Evolutionary conservation across 1,139 yeast species (phyloP).

Genomic region (Yamadazyma kanchanaburiensis): DNA sequence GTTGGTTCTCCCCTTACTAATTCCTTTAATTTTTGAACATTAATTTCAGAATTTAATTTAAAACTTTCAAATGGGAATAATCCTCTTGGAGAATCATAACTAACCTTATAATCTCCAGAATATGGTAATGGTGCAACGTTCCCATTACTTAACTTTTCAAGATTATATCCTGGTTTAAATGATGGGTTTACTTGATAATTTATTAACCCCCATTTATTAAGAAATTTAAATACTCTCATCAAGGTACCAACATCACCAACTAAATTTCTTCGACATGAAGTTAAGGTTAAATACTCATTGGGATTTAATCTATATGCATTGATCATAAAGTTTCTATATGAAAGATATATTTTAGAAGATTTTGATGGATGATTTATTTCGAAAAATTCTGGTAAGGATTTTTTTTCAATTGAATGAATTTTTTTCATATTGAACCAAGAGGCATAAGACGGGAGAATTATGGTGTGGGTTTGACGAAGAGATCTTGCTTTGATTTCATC

Average conservation of each 20-base stretch:
- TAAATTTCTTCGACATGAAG: slow-evolving; percentile 90
- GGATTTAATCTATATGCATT: slow-evolving; percentile 92
- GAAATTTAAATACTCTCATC: slow-evolving; percentile 83
- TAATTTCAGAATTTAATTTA: slow-evolving; percentile 55
- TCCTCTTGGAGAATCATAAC: slow-evolving; percentile 91
- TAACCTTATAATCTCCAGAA: slow-evolving; percentile 65
- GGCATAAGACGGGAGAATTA: slow-evolving; percentile 91
- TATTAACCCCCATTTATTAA: slow-evolving; percentile 94
- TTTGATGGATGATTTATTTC: slow-evolving; percentile 71
- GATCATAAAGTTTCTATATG: slow-evolving; percentile 91
- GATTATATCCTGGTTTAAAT: slow-evolving; percentile 57
- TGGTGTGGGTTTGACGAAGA: slow-evolving; percentile 71
- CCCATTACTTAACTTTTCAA: slow-evolving; percentile 56
- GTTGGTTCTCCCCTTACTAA: no score
- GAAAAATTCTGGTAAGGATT: slow-evolving; percentile 91
- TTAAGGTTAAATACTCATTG: slow-evolving; percentile 84
- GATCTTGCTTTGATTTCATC: slow-evolving; percentile 13
- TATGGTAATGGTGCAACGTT: slow-evolving; percentile 51
- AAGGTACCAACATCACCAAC: slow-evolving; percentile 96
- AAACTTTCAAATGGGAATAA: slow-evolving; percentile 88
- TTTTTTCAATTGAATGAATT: slow-evolving; percentile 60
- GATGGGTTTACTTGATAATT: slow-evolving; percentile 86
- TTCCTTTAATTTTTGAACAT: slow-evolving; percentile 54
- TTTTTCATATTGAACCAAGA: slow-evolving; percentile 81
- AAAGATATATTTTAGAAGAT: slow-evolving; percentile 82